Base-by-base conservation (phyloP, 2,329 filamentous ascomycete genomes). In the Mycosphaerelloides madeirae region DNA sequence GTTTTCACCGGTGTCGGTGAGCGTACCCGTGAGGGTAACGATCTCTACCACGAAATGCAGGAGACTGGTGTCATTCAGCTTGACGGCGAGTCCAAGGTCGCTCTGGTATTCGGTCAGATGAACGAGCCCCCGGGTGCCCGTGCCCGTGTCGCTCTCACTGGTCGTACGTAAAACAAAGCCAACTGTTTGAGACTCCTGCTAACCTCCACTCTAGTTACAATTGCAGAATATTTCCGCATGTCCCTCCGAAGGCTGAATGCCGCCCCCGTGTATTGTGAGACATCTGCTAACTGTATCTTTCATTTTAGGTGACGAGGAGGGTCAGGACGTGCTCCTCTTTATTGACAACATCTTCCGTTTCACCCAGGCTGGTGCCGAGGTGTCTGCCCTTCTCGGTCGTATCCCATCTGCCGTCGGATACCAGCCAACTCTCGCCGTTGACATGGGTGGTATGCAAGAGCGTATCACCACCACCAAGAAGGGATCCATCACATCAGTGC, bases 321-420 rank as follows among this genome's bases (percentile, higher is more conserved):
- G 90, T 62, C 90, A 96, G 79, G 90, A 96, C 77, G 88, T 96
- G 81, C 80, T 96, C 70, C 89, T 96, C 73, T 96, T 97, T 81
- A 97, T 97, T 73, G 93, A 98, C 85, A 98, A 98, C 83, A 97
- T 98, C 77, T 97, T 96, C 88, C 86, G 93, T 69, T 97, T 97
- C 83, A 96, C 91, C 60, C 91, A 97, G 79, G 93, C 93, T 72
- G 93, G 93, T 90, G 97, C 93, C 67, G 93, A 98, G 79, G 93
- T 98, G 83, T 97, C 91, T 79, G 93, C 93, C 68, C 83, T 98
- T 71, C 81, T 98, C 59, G 93, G 93, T 80, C 91, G 93, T 89
- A 98, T 98, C 67, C 93, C 93, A 75, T 98, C 93, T 80, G 93
- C 93, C 71, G 93, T 98, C 85, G 93, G 93, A 85, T 98, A 98